Evolutionary conservation across 163 green algal genomes (phyloP), one percentile per base, ranked within the genome.

Genomic region (Smithsoniella earleae): DNA sequence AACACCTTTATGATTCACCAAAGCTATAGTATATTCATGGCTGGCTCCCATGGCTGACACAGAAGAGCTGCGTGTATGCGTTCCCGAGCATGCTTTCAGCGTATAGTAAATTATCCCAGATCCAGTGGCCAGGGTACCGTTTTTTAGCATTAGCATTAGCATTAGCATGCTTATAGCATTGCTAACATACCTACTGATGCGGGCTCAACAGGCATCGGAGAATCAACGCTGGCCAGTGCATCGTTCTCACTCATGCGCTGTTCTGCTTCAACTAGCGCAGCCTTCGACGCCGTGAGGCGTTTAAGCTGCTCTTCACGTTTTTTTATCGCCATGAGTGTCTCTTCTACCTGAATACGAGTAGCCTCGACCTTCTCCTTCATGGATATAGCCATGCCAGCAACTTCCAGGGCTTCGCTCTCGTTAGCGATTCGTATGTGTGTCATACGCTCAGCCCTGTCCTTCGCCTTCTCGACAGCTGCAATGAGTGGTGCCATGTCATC

Each of bases 401-500:
- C 43, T 18, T 69, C 58, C 5, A 69, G 58, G 16, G 58, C 58
- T 33, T 69, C 58, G 16, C 27, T 36, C 58, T 69, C 58, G 1
- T 69, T 69, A n/a, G 58, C 58, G 8, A 43, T 30, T n/a, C 58
- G 58, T 30, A 69, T 69, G n/a, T 43, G 16, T 3, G 58, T 69
- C 58, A 69, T 69, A 30, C 34, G 38, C 25, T 69, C 58, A 3
- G 58, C 58, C 4, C 58, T 30, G n/a, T 30, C 58, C 25, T 34
- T 30, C 0, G 58, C 58, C 58, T 69, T 69, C 16, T 30, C 31
- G n/a, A 37, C 30, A 5, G 58, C 58, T 43, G 58, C 25, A 3
- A 69, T 30, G 30, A 69, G 2, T n/a, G 58, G 58, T 36, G 31
- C 58, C 58, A 69, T 69, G 58, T 69, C 58, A 34, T 69, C 58